Percentiles rank a stretch among this genome's conserved stretches.
Evolutionary conservation across 2,329 filamentous ascomycete genomes (phyloP).

Genomic region (Botrytis deweyae): DNA sequence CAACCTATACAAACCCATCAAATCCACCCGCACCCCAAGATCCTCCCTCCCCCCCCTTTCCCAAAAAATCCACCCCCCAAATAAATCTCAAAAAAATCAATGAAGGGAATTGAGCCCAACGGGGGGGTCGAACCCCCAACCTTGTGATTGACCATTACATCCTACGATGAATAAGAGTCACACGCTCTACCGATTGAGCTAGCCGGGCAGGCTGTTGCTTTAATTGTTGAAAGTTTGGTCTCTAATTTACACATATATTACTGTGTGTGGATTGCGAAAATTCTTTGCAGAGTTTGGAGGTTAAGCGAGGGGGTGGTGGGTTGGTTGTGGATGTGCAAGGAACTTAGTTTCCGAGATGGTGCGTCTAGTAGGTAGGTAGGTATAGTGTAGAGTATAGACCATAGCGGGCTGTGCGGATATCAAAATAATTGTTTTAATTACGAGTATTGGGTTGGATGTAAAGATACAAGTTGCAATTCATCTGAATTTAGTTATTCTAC

Average conservation of each 20-base stretch:
- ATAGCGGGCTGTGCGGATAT: neutral
- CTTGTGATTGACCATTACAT: slow-evolving; percentile 15
- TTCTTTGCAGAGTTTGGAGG: slow-evolving; percentile 7
- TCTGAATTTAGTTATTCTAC: slow-evolving; percentile 1
- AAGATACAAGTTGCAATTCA: neutral
- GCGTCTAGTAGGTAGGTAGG: neutral
- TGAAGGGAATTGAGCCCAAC: slow-evolving; percentile 8
- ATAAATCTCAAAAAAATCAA: neutral
- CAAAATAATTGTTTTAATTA: neutral
- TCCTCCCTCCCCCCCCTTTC: accelerated
- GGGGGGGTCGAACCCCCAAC: slow-evolving; percentile 12
- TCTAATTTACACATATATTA: neutral
- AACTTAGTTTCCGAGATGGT: neutral
- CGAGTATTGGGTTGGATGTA: neutral
- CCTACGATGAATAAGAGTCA: slow-evolving; percentile 30
- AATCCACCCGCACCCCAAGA: neutral
- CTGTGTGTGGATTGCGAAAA: neutral
- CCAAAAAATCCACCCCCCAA: neutral
- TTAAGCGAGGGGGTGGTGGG: slow-evolving; percentile 9
- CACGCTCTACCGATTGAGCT: slow-evolving; percentile 40
- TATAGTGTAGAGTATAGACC: neutral
- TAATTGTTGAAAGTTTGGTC: accelerated
- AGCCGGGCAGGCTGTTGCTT: slow-evolving; percentile 26
- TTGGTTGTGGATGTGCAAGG: neutral
- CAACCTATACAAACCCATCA: no score